phyloP scores from a whole-genome alignment of 768 basidiomycete species.

The Hygrocybe punicea region DNA sequence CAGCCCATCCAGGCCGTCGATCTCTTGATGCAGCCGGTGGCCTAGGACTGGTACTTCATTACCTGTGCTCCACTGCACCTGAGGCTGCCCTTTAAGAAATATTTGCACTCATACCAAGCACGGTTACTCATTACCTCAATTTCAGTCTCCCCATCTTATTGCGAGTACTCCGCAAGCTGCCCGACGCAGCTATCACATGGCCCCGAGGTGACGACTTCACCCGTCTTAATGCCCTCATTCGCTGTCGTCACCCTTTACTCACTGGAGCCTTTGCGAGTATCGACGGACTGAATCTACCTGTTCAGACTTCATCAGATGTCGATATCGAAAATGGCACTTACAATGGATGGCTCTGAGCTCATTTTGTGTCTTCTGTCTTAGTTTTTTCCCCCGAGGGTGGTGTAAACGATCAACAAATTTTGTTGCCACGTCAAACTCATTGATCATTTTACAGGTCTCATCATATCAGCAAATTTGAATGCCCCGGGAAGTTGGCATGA shows the following conservation, averaged over 20 bases:
- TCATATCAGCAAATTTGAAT: conserved; percentile 36
- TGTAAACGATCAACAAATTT: background rate
- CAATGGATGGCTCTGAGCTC: conserved; percentile 41
- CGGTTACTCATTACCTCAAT: conserved; percentile 33
- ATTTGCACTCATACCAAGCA: conserved; percentile 42
- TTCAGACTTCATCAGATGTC: conserved; percentile 33
- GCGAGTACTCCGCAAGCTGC: conserved; percentile 24
- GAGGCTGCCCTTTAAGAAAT: conserved; percentile 43
- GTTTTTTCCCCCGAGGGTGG: conserved; percentile 26
- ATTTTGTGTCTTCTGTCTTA: conserved; percentile 37
- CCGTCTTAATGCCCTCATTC: conserved; percentile 23
- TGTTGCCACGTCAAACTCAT: background rate
- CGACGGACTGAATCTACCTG: conserved; percentile 38
- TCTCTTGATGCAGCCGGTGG: conserved; percentile 42
- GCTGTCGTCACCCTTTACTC: conserved; percentile 31
- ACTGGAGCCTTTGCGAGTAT: conserved; percentile 41
- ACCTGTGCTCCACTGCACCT: conserved; percentile 40
- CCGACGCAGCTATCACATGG: conserved; percentile 30
- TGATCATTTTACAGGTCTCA: conserved; percentile 25
- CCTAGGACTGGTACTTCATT: conserved; percentile 42
- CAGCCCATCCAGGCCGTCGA: conserved; percentile 22
- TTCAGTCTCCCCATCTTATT: conserved; percentile 35
- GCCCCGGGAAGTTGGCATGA: conserved; percentile 45
- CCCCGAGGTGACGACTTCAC: conserved; percentile 31
- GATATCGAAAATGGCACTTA: conserved; percentile 31